phyloP scores from a whole-genome alignment of 768 basidiomycete species.

The Lactarius quietus region DNA sequence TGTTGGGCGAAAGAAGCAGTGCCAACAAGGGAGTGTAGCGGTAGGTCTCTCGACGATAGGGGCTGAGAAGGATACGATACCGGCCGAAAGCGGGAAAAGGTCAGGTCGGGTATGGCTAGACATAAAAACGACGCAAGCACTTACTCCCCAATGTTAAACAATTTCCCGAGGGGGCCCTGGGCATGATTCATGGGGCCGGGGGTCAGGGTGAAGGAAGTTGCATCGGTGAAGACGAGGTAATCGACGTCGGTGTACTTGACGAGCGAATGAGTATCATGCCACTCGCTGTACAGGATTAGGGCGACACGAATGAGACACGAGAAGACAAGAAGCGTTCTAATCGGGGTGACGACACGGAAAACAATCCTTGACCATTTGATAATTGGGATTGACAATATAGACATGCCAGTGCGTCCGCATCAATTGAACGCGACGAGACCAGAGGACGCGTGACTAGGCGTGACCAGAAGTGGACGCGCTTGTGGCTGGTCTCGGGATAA shows the following conservation, averaged over 20 bases:
- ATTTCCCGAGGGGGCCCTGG: conserved; percentile 52
- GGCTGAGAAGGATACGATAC: conserved; percentile 46
- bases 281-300: conserved; percentile 83
- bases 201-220: conserved; percentile 63
- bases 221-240: conserved; percentile 94
- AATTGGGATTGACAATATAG: background rate
- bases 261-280: conserved; percentile 77
- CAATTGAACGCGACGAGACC: background rate
- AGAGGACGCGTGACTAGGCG: background rate
- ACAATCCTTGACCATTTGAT: background rate
- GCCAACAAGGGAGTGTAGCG: conserved; percentile 95
- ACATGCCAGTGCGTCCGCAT: background rate
- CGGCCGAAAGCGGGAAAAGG: conserved; percentile 1
- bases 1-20: conserved; percentile 75
- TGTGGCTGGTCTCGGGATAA: background rate
- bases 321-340: conserved; percentile 51
- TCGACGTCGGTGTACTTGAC: conserved; percentile 99
- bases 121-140: conserved; percentile 33
- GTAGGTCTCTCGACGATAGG: conserved; percentile 89
- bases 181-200: conserved; percentile 50
- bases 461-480: background rate
- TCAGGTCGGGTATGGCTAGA: conserved; percentile 1
- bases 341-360: conserved; percentile 30
- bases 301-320: conserved; percentile 59
- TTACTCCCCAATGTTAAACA: conserved; percentile 68